phyloP scores from a whole-genome alignment of 2,329 filamentous ascomycete species.

The Xylariaceae sp. region DNA sequence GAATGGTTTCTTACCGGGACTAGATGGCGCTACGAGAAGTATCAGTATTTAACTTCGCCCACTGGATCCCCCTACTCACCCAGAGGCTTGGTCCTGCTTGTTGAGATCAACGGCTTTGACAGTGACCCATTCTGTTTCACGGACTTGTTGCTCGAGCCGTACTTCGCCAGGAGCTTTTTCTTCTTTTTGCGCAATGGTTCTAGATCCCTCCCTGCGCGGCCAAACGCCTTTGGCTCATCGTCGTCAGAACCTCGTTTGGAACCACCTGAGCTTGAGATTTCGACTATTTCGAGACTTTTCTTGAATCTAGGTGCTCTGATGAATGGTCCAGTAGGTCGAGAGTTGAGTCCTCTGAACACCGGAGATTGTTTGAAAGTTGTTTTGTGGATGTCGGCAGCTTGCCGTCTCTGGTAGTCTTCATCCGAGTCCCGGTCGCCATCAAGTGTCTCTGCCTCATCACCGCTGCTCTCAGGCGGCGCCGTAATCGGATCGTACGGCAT shows the following conservation, averaged over 20 bases:
- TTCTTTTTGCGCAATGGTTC: conserved; percentile 13
- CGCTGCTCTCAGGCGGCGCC: conserved; percentile 27
- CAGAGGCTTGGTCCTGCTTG: conserved; percentile 11
- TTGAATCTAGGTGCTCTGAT: not conserved
- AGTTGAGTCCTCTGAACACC: not conserved
- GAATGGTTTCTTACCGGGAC: not conserved
- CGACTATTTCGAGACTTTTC: conserved; percentile 8
- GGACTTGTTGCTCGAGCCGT: conserved; percentile 15
- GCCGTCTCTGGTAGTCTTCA: conserved; percentile 27
- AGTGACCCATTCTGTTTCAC: conserved; percentile 18
- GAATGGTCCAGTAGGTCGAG: not conserved
- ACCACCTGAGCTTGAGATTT: conserved; percentile 19
- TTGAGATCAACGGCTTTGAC: conserved; percentile 14
- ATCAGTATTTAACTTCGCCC: conserved; percentile 2
- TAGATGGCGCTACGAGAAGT: not conserved
- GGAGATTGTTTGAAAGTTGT: conserved; percentile 30
- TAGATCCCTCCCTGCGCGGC: conserved; percentile 15
- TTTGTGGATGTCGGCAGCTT: conserved; percentile 31
- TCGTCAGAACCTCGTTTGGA: conserved; percentile 26
- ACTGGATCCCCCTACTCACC: conserved; percentile 5
- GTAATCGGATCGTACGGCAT: conserved; percentile 21
- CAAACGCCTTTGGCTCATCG: conserved; percentile 1
- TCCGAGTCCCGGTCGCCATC: conserved; percentile 20
- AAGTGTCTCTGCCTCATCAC: conserved; percentile 21
- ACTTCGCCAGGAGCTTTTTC: conserved; percentile 13